Evolutionary conservation across 192 early-diverging fungal genomes (phyloP), one percentile per base, ranked within the genome.

Genomic region (Backusella morwellensis): DNA sequence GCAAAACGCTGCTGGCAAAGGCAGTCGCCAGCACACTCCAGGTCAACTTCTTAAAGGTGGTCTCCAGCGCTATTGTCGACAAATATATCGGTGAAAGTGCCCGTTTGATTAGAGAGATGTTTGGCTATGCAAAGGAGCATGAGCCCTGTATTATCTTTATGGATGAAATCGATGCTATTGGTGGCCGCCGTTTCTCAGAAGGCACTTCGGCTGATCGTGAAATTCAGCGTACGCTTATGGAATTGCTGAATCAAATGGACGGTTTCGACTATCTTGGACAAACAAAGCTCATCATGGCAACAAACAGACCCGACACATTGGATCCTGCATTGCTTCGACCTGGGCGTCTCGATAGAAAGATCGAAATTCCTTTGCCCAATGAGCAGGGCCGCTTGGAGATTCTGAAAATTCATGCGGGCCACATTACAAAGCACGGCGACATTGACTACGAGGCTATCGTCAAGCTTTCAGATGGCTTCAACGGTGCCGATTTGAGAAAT

Each of bases 81-180:
- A 99, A 99, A 86, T 99, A 98, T 81, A 99, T 99, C 87, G 98
- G 98, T 74, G 98, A 99, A 86, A 96, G 94, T 86, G 97, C 98
- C 54, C 86, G 98, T 77, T 84, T 99, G 67, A 91, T 99, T 73
- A 90, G 98, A 35, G 98, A 99, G 85, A 99, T 99, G 98, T 99
- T 99, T 92, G 72, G 88, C 0, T 99, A 99, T 85, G 98, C 98
- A 41, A 95, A 93, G 75, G 97, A 98, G 81, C 98, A 99, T 83
- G 97, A 99, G 78, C 98, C 98, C 12, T 99, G 98, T 86, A 98
- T 99, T 75, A 99, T 99, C 47, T 99, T 99, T 79, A 99, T 99
- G 97, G 98, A 99, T 85, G 98, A 99, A 82, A 98, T 99, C 82
- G 98, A 99, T 87, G 97, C 98, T 35, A 99, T 99, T 87, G 98